phyloP scores from a whole-genome alignment of 2,329 filamentous ascomycete genomes.

The Aureobasidium sp. region DNA sequence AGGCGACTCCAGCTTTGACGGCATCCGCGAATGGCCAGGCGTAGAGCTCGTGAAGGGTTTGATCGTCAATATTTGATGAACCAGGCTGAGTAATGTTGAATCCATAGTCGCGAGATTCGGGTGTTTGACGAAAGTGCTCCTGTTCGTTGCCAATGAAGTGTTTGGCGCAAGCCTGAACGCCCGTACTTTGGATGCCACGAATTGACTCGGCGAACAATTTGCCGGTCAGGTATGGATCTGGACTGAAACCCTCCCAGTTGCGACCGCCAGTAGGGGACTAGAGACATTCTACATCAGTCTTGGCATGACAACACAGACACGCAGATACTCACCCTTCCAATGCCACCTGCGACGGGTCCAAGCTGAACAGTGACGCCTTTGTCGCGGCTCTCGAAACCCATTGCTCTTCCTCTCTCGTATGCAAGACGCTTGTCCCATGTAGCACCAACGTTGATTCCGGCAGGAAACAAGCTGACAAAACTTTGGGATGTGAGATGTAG shows the following conservation, averaged over 20 bases:
- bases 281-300: too few species aligned
- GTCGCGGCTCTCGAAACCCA: slow-evolving; percentile 28
- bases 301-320: neutral
- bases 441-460: slow-evolving; percentile 28
- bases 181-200: slow-evolving; percentile 35
- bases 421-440: slow-evolving; percentile 38
- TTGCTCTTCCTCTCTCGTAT: slow-evolving; percentile 32
- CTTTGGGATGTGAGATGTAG: slow-evolving; percentile 44
- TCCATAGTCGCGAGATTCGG: slow-evolving; percentile 28
- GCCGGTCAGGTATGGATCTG: slow-evolving; percentile 41
- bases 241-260: slow-evolving; percentile 37
- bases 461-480: slow-evolving; percentile 30
- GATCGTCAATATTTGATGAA: slow-evolving; percentile 58
- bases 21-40: slow-evolving; percentile 60
- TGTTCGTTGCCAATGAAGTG: slow-evolving; percentile 58
- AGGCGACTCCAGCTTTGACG: slow-evolving; percentile 49
- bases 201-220: slow-evolving; percentile 36
- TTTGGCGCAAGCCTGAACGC: slow-evolving; percentile 38
- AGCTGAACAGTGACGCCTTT: slow-evolving; percentile 38
- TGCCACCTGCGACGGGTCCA: slow-evolving; percentile 37
- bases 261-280: slow-evolving; percentile 32
- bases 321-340: slow-evolving; percentile 42
- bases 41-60: slow-evolving; percentile 44
- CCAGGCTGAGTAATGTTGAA: slow-evolving; percentile 46
- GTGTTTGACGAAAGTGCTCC: slow-evolving; percentile 40